Conservation (phyloP, 2,329 filamentous ascomycete species). For the Talaromyces sp. region DNA sequence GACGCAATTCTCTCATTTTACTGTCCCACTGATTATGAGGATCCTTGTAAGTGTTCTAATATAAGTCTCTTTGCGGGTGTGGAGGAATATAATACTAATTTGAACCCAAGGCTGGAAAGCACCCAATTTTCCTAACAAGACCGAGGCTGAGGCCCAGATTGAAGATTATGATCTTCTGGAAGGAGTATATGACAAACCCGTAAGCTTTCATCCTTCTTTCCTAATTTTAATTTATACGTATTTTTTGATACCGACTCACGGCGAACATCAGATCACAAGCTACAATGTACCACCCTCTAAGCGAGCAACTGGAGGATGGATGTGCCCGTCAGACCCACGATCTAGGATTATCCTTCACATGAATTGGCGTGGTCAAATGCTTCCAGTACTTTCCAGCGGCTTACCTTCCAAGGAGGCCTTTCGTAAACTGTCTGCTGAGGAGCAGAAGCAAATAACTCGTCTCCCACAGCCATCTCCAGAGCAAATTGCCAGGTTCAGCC, state of each 20-base stretch:
- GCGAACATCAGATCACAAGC: slow-evolving; percentile 16
- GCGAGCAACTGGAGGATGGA: slow-evolving; percentile 20
- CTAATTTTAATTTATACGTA: not conserved
- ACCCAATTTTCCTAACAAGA: not conserved
- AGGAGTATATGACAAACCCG: slow-evolving; percentile 6
- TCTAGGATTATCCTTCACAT: slow-evolving; percentile 41
- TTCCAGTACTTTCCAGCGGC: slow-evolving; percentile 20
- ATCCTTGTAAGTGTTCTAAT: not conserved
- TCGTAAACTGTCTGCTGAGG: not conserved
- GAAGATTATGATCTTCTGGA: slow-evolving; percentile 1
- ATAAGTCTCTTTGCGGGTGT: not conserved
- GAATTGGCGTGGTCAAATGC: slow-evolving; percentile 40
- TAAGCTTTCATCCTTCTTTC: not conserved
- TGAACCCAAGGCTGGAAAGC: not conserved
- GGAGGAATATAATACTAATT: not conserved
- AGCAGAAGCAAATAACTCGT: not conserved
- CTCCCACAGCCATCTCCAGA: not conserved
- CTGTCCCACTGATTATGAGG: slow-evolving; percentile 6
- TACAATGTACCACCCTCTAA: slow-evolving; percentile 21
- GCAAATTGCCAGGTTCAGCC: slow-evolving; percentile 18
- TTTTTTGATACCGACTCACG: not conserved
- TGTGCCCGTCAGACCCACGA: slow-evolving; percentile 32
- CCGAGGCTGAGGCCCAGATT: not conserved
- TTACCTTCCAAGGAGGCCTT: not conserved
- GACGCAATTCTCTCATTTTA: slow-evolving; percentile 1